A percentile compares a stretch with the other conserved stretches of the same genome.
These are phyloP conservation scores for Podaxis mareebaensis DNA, from an alignment of 768 basidiomycete genomes.

Conservation along the genomic window DNA sequence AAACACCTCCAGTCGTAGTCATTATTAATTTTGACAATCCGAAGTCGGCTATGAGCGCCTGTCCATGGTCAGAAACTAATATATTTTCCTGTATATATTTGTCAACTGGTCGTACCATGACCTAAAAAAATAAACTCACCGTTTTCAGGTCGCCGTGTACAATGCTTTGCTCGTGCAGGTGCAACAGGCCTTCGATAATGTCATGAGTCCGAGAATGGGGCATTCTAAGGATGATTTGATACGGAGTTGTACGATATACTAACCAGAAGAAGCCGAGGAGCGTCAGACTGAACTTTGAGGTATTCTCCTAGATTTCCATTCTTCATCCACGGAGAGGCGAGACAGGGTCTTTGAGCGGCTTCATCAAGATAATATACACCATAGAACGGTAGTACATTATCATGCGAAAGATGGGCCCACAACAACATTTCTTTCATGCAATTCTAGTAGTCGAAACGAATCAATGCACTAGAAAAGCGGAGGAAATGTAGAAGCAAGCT, in stretches of 20 bases:
- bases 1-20: not conserved
- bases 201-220: not conserved
- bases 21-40: not conserved
- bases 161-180: slow-evolving; percentile 1
- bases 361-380: slow-evolving; percentile 26
- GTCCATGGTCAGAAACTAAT: not conserved
- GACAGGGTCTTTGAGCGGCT: slow-evolving; percentile 6
- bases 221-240: not conserved
- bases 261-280: slow-evolving; percentile 19
- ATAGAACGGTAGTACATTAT: slow-evolving; percentile 36
- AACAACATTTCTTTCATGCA: slow-evolving; percentile 27
- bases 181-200: not conserved
- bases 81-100: not conserved
- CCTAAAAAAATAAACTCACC: not conserved
- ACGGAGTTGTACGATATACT: not conserved
- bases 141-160: slow-evolving; percentile 11
- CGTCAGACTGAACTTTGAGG: slow-evolving; percentile 13
- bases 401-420: slow-evolving; percentile 35
- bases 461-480: no score
- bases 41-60: slow-evolving; percentile 2
- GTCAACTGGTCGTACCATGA: not conserved
- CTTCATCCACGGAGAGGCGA: slow-evolving; percentile 24
- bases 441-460: no score
- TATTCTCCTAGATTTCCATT: slow-evolving; percentile 22
- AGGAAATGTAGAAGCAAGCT: not conserved